Percentiles rank a stretch among this genome's conserved stretches.
phyloP scores from a whole-genome alignment of 331 rosid species.

The Malus hybrid region DNA sequence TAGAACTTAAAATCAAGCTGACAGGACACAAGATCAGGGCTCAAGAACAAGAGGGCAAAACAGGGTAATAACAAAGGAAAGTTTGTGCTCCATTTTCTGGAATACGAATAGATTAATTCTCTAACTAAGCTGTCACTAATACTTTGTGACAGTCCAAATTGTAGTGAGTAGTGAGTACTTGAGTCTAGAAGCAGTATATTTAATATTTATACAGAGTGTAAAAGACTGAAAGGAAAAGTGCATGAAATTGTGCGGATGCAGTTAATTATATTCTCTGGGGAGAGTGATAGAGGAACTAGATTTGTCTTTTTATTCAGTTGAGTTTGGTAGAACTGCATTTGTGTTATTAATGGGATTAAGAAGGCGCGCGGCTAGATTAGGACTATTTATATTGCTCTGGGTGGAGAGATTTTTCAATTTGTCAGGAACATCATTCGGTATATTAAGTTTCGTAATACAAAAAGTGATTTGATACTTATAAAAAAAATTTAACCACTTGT shows the following conservation, averaged over 20 bases:
- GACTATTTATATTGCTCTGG: too few relatives aligned
- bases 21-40: constrained; percentile 31
- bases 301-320: constrained; percentile 18
- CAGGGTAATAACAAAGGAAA: constrained; percentile 19
- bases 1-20: constrained; percentile 75
- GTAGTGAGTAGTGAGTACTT: too few relatives aligned
- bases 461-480: constrained; percentile 12
- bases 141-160: background rate
- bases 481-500: too few relatives aligned
- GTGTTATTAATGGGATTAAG: constrained; percentile 16
- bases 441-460: too few relatives aligned
- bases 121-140: constrained; percentile 3
- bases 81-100: constrained; percentile 36
- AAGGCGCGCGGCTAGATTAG: background rate
- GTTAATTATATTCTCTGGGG: background rate
- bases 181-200: constrained; percentile 1
- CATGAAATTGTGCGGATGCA: background rate
- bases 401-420: too few relatives aligned
- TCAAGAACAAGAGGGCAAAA: constrained; percentile 40
- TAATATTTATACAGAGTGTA: constrained; percentile 7
- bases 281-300: constrained; percentile 46
- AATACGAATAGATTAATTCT: background rate
- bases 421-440: too few relatives aligned
- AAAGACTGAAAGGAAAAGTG: background rate
- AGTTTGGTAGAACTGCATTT: constrained; percentile 45